phyloP scores from a whole-genome alignment of 306 rosid species.

The Morella rubra region DNA sequence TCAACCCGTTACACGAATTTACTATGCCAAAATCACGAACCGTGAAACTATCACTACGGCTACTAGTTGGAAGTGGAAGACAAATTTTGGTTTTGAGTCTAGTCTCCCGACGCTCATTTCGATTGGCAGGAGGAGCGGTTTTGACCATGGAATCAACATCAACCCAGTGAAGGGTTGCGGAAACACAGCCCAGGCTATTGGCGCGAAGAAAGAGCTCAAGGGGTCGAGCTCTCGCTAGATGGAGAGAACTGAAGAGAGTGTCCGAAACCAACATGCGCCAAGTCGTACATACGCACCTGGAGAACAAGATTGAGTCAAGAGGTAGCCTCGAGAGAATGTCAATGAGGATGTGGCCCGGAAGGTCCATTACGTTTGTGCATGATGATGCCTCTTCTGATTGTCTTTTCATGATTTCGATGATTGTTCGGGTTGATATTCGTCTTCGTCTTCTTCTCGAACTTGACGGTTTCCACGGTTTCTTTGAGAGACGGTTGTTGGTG shows the following conservation, averaged over 20 bases:
- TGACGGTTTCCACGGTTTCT: neutral
- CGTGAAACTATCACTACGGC: neutral
- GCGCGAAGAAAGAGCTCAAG: slow-evolving; percentile 6
- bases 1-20: slow-evolving; percentile 19
- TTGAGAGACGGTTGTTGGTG: neutral
- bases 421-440: neutral
- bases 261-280: slow-evolving; percentile 12
- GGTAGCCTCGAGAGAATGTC: slow-evolving; percentile 23
- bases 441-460: neutral
- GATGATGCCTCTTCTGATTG: too few relatives aligned
- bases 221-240: neutral
- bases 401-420: neutral
- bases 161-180: slow-evolving; percentile 1
- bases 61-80: neutral
- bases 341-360: neutral
- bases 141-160: neutral
- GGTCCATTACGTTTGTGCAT: slow-evolving; percentile 9
- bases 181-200: neutral
- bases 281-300: slow-evolving; percentile 11
- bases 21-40: neutral
- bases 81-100: neutral
- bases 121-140: neutral
- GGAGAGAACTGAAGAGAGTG: slow-evolving; percentile 9
- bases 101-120: neutral
- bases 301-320: slow-evolving; percentile 4